phyloP scores from a whole-genome alignment of 1,139 yeast genomes.

The Waltiozyma sp. region DNA sequence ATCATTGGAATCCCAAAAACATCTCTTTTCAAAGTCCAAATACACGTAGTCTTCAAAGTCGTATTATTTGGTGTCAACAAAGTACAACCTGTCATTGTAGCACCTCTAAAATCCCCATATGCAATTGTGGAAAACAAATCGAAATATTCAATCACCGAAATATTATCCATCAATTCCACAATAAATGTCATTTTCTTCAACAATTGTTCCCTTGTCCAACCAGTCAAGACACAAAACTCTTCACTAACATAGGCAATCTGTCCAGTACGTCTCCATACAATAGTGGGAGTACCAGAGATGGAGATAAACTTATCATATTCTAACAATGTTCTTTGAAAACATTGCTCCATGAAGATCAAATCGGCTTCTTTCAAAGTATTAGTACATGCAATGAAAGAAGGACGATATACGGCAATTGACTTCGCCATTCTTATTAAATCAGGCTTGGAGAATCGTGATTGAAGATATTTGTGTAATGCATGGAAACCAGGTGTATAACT shows the following conservation, averaged over 20 bases:
- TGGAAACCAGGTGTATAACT: slow-evolving; percentile 89
- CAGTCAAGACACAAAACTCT: slow-evolving; percentile 82
- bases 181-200: slow-evolving; percentile 60
- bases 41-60: slow-evolving; percentile 39
- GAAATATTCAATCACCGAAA: slow-evolving; percentile 78
- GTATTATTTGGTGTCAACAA: slow-evolving; percentile 43
- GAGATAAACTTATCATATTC: slow-evolving; percentile 82
- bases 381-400: slow-evolving; percentile 87
- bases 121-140: slow-evolving; percentile 77
- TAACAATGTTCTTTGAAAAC: slow-evolving; percentile 81
- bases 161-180: slow-evolving; percentile 83
- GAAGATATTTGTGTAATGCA: slow-evolving; percentile 61
- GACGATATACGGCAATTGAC: slow-evolving; percentile 82
- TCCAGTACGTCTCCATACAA: slow-evolving; percentile 93
- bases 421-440: slow-evolving; percentile 77
- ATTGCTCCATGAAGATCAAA: slow-evolving; percentile 88
- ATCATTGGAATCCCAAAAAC: slow-evolving; percentile 94
- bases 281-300: slow-evolving; percentile 86
- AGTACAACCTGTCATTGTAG: slow-evolving; percentile 81
- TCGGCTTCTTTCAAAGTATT: slow-evolving; percentile 83
- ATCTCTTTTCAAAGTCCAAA: slow-evolving; percentile 89
- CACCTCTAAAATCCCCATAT: slow-evolving; percentile 84
- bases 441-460: slow-evolving; percentile 56
- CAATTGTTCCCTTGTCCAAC: slow-evolving; percentile 70
- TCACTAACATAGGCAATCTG: slow-evolving; percentile 91